Evolutionary conservation across 148 eudicot species (phyloP).

Genomic region (Spergularia bocconei): DNA sequence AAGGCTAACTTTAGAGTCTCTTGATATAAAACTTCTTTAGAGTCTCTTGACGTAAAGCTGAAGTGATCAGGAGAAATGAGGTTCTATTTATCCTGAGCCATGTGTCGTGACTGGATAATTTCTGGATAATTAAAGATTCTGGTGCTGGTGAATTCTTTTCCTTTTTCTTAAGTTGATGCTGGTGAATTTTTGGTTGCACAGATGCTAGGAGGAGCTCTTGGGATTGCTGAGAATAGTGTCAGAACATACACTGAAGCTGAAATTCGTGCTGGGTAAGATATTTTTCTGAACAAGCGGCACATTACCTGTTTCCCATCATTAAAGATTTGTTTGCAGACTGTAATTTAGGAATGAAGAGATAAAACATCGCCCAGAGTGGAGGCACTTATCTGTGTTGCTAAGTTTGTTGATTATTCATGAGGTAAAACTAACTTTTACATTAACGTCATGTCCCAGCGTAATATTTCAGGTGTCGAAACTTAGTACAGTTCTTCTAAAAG

Average conservation of each 20-base stretch:
- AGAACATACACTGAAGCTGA: constrained; percentile 93
- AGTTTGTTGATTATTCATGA: not conserved
- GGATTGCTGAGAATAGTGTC: constrained; percentile 78
- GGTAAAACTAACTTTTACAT: constrained; percentile 31
- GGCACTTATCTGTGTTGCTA: not conserved
- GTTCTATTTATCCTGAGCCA: not conserved
- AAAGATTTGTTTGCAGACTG: not conserved
- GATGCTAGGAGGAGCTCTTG: constrained; percentile 84
- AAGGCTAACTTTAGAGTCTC: not conserved
- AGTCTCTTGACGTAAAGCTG: not conserved
- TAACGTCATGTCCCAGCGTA: constrained; percentile 46
- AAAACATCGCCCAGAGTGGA: not conserved
- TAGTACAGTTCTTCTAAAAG: constrained; percentile 74
- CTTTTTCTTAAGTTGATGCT: not conserved
- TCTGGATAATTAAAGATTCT: not conserved
- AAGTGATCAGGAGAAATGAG: not conserved
- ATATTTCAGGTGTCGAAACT: constrained; percentile 97
- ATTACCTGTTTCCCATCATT: not conserved
- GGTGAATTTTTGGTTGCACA: constrained; percentile 39
- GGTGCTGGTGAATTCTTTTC: too few relatives aligned
- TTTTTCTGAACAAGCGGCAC: not conserved
- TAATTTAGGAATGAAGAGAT: not conserved
- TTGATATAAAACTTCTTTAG: not conserved
- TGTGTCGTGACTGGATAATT: not conserved
- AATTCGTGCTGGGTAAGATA: constrained; percentile 88